Evolutionary conservation across 257 asterid species (phyloP), one percentile per base, ranked within the genome.

Genomic region (Fraxinus cuspidata): DNA sequence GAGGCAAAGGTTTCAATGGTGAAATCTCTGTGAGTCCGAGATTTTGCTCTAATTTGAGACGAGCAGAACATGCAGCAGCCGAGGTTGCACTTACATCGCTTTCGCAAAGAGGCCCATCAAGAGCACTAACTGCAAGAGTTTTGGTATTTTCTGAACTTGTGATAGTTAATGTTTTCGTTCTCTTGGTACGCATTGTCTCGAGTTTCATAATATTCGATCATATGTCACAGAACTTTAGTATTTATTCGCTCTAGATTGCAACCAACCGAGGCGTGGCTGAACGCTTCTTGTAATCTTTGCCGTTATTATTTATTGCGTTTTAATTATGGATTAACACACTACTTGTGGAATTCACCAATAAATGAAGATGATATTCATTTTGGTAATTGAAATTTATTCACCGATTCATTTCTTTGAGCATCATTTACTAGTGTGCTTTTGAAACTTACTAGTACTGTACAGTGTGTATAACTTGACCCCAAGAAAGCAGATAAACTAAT

Each of bases 41-140:
- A 2, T 88, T 84, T 28, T 86, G 84, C 78, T 77, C 74, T 82
- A 88, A 88, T 42, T 63, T 88, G 32, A 56, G 92, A 15, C 90
- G 84, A 75, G 92, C 92, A 15, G 92, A 86, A 85, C 90, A 88
- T 78, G 83, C 90, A 0, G 92, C 92, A 25, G 92, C 92, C 18
- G 92, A 85, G 73, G 89, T 70, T 38, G 92, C 92, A 2, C 92
- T 88, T 64, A 83, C 68, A 71, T 85, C 88, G 1, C 90, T 86
- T 75, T 88, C 92, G 69, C 34, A 87, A 71, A 76, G 84, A 35
- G 89, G 86, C 15, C 90, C 90, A 29, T 86, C 92, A 27, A 86
- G 76, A 71, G 85, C 90, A 5, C 53, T 88, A 10, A 86, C 92
- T 0, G 90, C 90, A 0, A 81, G 92, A 80, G 89, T 88, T 74